Base-by-base conservation (phyloP, 345 rosid species). In the Psidium friedrichsthalianum region DNA sequence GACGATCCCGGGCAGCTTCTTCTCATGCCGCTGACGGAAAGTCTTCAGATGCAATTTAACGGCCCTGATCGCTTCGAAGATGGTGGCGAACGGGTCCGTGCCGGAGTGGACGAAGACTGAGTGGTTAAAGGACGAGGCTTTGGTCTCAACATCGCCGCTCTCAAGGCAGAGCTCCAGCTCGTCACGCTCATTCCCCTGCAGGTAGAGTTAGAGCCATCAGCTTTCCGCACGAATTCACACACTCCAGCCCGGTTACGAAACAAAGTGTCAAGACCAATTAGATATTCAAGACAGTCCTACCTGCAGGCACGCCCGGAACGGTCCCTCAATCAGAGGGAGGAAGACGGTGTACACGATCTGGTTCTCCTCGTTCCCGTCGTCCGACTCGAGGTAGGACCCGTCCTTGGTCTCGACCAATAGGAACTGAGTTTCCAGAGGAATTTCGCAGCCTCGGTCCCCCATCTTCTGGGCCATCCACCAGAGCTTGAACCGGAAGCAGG, bases 391-490 rank as follows among this genome's bases (percentile, higher is more conserved):
- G 90, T 88, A 93, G 87, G 99, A 94, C 83, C 98, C 97, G 1
- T 90, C 93, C 53, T 94, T 94, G 82, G 93, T 92, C 85, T 94
- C 98, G 5, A 94, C 86, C 88, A 97, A 81, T 81, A 97, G 89
- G 85, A 97, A 97, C 85, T 97, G 99, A 20, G 98, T 97, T 90
- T 97, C 99, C 3, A 92, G 85, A 0, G 98, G 99, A 27, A 97
- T 92, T 24, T 96, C 96, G 25, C 90, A 88, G 14, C 99, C 99
- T 15, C 42, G 86, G 83, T 92, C 92, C 0, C 99, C 99, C 98
- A 95, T 95, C 84, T 89, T 93, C 88, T 97, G 99, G 57, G 98
- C 96, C 99, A 97, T 97, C 99, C 99, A 97, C 97, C 96, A 97
- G 10, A 97, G 92, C 91, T 95, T 95, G 90, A 97, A 94, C 92